phyloP scores from a whole-genome alignment of 2,329 filamentous ascomycete genomes.

The Macrophomina tecta region DNA sequence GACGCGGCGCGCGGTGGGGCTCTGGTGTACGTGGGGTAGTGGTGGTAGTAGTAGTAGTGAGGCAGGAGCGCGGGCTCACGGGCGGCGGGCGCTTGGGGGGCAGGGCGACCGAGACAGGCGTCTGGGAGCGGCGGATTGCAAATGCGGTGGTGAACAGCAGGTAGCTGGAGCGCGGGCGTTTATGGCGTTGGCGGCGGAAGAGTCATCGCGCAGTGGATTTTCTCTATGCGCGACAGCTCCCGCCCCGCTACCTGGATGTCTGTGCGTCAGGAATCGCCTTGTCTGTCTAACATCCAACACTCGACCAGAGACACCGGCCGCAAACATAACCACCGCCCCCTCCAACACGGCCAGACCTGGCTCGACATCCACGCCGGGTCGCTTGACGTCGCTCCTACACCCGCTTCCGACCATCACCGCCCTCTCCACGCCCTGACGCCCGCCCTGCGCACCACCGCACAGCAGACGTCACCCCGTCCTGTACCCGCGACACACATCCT shows the following conservation, averaged over 20 bases:
- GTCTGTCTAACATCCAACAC: conserved; percentile 28
- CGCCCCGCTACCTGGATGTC: conserved; percentile 24
- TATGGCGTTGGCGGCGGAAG: conserved; percentile 24
- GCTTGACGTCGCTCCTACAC: conserved; percentile 22
- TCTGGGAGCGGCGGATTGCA: not conserved
- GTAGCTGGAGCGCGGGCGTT: conserved; percentile 12
- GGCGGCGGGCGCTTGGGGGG: not conserved
- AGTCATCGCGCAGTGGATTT: conserved; percentile 27
- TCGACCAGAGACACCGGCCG: conserved; percentile 28
- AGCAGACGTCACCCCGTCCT: conserved; percentile 28
- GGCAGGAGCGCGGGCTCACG: conserved; percentile 14
- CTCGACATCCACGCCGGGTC: conserved; percentile 24
- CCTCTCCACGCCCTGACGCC: conserved; percentile 12
- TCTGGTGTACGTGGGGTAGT: conserved; percentile 12
- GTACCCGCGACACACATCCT: conserved; percentile 13
- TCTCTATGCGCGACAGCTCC: conserved; percentile 28
- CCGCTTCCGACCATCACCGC: conserved; percentile 12
- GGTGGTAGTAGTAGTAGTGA: not conserved
- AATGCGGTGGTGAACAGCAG: not conserved
- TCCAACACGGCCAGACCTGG: conserved; percentile 21
- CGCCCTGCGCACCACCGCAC: conserved; percentile 27
- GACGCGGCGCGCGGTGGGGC: conserved; percentile 22
- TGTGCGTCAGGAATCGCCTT: conserved; percentile 29
- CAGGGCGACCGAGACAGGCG: not conserved
- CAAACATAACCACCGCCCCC: conserved; percentile 28